Evolutionary conservation across 2,329 filamentous ascomycete species (phyloP).

Genomic region (Sporothrix variecibatus): DNA sequence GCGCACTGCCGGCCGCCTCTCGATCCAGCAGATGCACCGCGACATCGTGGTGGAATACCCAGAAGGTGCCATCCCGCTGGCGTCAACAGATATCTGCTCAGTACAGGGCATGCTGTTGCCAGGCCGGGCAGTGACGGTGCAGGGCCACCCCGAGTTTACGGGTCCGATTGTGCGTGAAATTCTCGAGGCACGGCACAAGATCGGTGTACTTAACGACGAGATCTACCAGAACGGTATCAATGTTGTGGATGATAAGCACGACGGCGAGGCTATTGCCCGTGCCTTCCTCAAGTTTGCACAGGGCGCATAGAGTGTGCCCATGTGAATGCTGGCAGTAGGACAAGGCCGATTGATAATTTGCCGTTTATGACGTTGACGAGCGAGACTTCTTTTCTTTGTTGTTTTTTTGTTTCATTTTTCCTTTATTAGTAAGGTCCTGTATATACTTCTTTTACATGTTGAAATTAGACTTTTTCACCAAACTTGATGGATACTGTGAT

Average conservation of each 20-base stretch:
- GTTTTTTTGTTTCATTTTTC: background rate
- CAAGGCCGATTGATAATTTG: background rate
- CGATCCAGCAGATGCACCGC: conserved; percentile 83
- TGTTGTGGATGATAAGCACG: conserved; percentile 68
- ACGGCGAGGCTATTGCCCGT: conserved; percentile 73
- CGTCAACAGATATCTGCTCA: conserved; percentile 64
- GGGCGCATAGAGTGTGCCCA: conserved; percentile 45
- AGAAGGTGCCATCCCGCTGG: conserved; percentile 61
- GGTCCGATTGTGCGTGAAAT: conserved; percentile 70
- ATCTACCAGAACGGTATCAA: conserved; percentile 68
- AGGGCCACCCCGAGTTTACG: conserved; percentile 86
- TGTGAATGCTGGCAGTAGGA: background rate
- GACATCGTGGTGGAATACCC: conserved; percentile 72
- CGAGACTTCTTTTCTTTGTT: background rate
- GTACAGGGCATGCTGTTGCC: conserved; percentile 80
- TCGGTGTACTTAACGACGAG: conserved; percentile 70
- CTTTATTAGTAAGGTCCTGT: background rate
- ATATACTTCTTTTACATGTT: background rate
- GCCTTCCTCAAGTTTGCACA: conserved; percentile 77
- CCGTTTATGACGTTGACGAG: background rate
- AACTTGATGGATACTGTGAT: too few species aligned
- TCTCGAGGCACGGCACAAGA: conserved; percentile 62
- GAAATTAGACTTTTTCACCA: background rate
- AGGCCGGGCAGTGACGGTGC: conserved; percentile 69
- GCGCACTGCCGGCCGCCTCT: conserved; percentile 44